Percentiles rank a stretch among this genome's conserved stretches.
Evolutionary conservation across 345 rosid genomes (phyloP).

Genomic region (Eucalyptus globulus): DNA sequence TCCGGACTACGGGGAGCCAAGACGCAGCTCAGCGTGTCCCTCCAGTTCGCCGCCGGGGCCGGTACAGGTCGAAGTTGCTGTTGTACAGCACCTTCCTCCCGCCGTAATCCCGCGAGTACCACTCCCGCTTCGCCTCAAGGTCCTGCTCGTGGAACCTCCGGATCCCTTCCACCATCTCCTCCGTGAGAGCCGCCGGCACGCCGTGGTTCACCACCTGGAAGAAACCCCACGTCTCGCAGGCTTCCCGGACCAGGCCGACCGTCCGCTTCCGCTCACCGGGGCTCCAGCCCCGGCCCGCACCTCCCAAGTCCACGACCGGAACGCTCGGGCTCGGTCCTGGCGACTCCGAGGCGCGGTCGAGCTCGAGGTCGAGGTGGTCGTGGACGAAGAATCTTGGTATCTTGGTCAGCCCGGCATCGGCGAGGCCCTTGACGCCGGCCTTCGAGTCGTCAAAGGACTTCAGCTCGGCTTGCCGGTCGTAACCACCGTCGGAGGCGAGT

Average conservation of each 20-base stretch:
- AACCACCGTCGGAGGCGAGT: neutral
- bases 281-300: neutral
- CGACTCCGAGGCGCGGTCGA: neutral
- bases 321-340: neutral
- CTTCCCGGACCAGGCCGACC: conserved; percentile 1
- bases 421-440: neutral
- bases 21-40: conserved; percentile 11
- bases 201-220: conserved; percentile 32
- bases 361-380: neutral
- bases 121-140: conserved; percentile 6
- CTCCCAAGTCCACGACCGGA: conserved; percentile 22
- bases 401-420: neutral
- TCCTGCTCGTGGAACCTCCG: conserved; percentile 28
- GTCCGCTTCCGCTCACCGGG: neutral
- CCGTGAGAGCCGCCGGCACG: conserved; percentile 4
- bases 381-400: neutral
- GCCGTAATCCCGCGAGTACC: conserved; percentile 7
- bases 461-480: neutral
- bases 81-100: conserved; percentile 7
- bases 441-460: neutral
- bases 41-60: conserved; percentile 21
- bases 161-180: conserved; percentile 8
- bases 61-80: conserved; percentile 17
- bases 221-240: conserved; percentile 35
- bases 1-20: conserved; percentile 16